Percentiles rank a stretch among this genome's conserved stretches.
These are phyloP conservation scores for Cornus controversa DNA, from an alignment of 148 eudicot genomes.

Conservation along the genomic window DNA sequence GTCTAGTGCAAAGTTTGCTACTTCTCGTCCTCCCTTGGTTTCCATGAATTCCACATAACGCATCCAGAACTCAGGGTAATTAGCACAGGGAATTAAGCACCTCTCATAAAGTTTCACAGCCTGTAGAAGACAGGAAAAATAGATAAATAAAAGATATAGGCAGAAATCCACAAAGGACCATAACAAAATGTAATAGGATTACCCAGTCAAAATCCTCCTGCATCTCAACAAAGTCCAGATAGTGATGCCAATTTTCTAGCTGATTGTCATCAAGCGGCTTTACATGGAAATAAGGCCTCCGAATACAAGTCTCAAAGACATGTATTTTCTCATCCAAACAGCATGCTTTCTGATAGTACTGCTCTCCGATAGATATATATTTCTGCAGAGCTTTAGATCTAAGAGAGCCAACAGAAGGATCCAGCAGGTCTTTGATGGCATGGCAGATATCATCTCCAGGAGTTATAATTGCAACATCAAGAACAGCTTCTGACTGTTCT, in stretches of 20 bases:
- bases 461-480: constrained; percentile 24
- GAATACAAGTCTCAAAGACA: constrained; percentile 58
- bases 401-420: constrained; percentile 40
- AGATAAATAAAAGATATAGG: constrained; percentile 14
- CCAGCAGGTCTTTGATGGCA: constrained; percentile 55
- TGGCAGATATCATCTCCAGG: constrained; percentile 44
- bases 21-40: constrained; percentile 74
- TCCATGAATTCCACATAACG: constrained; percentile 87
- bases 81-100: constrained; percentile 85
- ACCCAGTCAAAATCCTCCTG: constrained; percentile 90
- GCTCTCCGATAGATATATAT: constrained; percentile 56
- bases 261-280: constrained; percentile 69
- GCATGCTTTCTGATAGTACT: constrained; percentile 52
- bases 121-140: constrained; percentile 35
- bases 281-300: constrained; percentile 60
- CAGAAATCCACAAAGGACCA: constrained; percentile 14
- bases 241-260: constrained; percentile 77
- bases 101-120: constrained; percentile 84
- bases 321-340: constrained; percentile 56
- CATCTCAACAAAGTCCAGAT: constrained; percentile 76
- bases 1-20: constrained; percentile 68
- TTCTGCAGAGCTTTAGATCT: constrained; percentile 58
- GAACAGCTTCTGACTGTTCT: constrained; percentile 33
- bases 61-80: constrained; percentile 92
- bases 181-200: constrained; percentile 22